Percentiles rank a stretch among this genome's conserved stretches.
Evolutionary conservation across 768 basidiomycete species (phyloP).

Genomic region (Boletus tylopilopsis): DNA sequence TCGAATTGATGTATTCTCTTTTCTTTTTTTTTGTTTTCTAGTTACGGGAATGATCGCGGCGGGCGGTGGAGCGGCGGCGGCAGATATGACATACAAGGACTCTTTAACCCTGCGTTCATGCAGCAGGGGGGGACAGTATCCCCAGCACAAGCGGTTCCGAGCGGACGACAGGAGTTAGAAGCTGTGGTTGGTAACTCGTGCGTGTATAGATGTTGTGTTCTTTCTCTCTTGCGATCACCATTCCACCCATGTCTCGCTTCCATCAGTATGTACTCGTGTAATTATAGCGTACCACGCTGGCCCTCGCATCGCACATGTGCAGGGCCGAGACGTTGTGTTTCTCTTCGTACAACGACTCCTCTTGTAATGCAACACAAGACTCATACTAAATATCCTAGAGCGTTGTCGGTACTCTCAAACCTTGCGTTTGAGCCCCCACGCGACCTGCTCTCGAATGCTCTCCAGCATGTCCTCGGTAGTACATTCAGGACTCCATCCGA

Average conservation of each 20-base stretch:
- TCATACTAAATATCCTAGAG: no score
- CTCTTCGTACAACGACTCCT: no score
- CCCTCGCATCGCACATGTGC: no score
- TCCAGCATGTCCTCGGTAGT: conserved; percentile 22
- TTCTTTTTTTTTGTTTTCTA: conserved; percentile 29
- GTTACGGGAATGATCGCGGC: conserved; percentile 56
- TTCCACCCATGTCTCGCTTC: conserved; percentile 2
- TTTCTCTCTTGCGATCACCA: no score
- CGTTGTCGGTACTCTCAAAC: no score
- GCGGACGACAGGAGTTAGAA: conserved; percentile 45
- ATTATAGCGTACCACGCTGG: conserved; percentile 6
- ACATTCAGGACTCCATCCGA: conserved; percentile 26
- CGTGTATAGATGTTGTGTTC: no score
- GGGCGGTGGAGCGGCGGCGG: conserved; percentile 40
- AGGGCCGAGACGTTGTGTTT: no score
- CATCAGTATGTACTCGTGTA: conserved; percentile 27
- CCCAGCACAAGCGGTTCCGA: conserved; percentile 52
- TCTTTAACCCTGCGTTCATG: conserved; percentile 77
- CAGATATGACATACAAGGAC: conserved; percentile 52
- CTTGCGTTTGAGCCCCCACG: conserved; percentile 1
- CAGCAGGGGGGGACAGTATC: conserved; percentile 41
- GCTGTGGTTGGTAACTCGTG: not conserved
- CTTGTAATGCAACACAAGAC: not conserved
- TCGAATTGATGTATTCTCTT: conserved; percentile 27
- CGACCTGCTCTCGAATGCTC: conserved; percentile 10